Evolutionary conservation across 495 filamentous ascomycete genomes (phyloP).

Genomic region (Lasiosphaeria ovina): DNA sequence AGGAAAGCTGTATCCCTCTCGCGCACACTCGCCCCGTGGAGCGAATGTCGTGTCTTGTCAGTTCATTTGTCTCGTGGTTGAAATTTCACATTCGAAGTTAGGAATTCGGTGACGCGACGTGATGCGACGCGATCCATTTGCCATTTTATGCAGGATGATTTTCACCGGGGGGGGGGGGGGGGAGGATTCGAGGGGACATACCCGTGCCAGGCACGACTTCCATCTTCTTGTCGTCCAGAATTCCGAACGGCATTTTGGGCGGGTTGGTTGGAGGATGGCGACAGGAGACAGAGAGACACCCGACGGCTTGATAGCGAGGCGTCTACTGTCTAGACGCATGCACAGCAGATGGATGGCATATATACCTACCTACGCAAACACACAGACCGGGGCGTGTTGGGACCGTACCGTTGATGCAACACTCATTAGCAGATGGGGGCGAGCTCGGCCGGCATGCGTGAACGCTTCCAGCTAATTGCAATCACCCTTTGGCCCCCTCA

Average conservation of each 20-base stretch:
- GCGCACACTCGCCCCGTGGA: not conserved
- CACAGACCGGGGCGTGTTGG: too few species aligned
- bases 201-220: conserved; percentile 51
- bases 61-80: not conserved
- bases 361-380: too few species aligned
- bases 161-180: not conserved
- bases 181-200: conserved; percentile 26
- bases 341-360: too few species aligned
- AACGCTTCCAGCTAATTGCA: too few species aligned
- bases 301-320: not conserved
- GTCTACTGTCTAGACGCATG: too few species aligned
- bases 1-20: conserved; percentile 37
- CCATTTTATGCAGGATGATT: not conserved
- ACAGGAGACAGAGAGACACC: not conserved
- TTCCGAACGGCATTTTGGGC: conserved; percentile 41
- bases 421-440: too few species aligned
- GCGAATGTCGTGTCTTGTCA: conserved; percentile 10
- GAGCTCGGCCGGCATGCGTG: too few species aligned
- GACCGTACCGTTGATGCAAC: too few species aligned
- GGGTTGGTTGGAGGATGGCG: not conserved
- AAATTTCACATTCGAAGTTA: not conserved
- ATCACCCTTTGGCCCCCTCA: too few species aligned
- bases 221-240: conserved; percentile 40
- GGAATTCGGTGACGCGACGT: not conserved
- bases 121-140: not conserved